Base-by-base conservation (phyloP, 139 green algal genomes). In the Auxenochlorella pyrenoidosa region DNA sequence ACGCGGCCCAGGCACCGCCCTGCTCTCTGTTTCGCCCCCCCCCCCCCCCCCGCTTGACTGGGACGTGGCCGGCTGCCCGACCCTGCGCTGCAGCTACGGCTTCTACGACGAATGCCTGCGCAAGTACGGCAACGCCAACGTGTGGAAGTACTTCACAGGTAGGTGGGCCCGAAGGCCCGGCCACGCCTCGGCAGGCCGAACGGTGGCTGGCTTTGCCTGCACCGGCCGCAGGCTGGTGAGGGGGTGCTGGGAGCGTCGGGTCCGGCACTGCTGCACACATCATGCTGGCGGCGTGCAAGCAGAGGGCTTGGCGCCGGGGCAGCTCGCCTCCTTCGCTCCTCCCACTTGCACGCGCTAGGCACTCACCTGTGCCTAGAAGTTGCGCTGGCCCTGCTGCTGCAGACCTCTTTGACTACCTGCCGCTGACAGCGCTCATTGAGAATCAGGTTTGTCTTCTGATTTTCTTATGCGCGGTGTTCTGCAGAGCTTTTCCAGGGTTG, bases 51-150 rank as follows among this genome's bases (percentile, higher is more conserved):
- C 40, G 13, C 73, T 44, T 32, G 47, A 58, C 72, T 77, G 68
- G 44, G 19, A 19, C 73, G 44, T 44, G 30, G 51, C n/a, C 18
- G 40, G 1, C 58, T 54, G 15, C 22, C 58, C 24, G 41, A 36
- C 65, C 32, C 6, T 83, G 32, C n/a, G 36, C 21, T 88, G 88
- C 93, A 97, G 94, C 47, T 99, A 99, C 87, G 98, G 98, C 40
- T 99, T 99, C 91, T 99, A 99, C 84, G 98, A 99, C 90, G 98
- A 99, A 93, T 99, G 98, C 94, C 91, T 99, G 72, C 92, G 98
- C 26, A 99, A 99, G 90, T 99, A 99, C 86, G 98, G 98, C 84
- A 98, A 95, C 83, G 95, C 98, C 18, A 98, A 99, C 34, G 96
- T 99, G 41, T 99, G 98, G 98, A 98, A 98, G 89, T 95, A 93